Evolutionary conservation across 257 asterid species (phyloP), one percentile per base, ranked within the genome.

Genomic region (Coffea canephora): DNA sequence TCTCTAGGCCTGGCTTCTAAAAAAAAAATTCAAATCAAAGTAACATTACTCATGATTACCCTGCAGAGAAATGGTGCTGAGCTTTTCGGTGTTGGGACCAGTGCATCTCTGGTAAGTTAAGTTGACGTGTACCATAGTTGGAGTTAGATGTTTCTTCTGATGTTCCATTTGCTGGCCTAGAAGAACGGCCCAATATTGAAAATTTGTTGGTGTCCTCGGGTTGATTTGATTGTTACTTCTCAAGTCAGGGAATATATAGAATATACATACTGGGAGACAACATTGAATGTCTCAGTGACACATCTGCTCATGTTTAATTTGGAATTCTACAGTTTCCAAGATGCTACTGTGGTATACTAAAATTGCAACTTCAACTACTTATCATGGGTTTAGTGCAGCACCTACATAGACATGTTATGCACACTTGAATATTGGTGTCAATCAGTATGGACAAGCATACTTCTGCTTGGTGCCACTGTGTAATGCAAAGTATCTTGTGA

Each of bases 41-140:
- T 81, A 66, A 77, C 3, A 15, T 25, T 82, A 49, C 31, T 82
- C 48, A 71, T 54, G 13, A 57, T 80, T 74, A 48, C 80, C 79
- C 59, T 80, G 85, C 95, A 95, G 99, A 92, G 99, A 85, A 95
- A 95, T 62, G 99, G 99, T 45, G 90, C 91, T 25, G 92, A 95
- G 87, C 94, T 95, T 57, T 95, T 95, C 84, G 89, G 87, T 27
- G 99, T 95, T 80, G 99, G 99, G 73, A 90, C 99, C 52, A 27
- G 97, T 82, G 97, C 99, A 14, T 95, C 99, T 65, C 82, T 95
- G 91, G 98, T 95, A 73, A 88, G 94, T 68, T 34, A 43, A 55
- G 62, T 55, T 55, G 18, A 12, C n/a, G 18, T 55, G n/a, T 18
- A 3, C n/a, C 62, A 55, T 55, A 0, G 19, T 55, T 55, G 62